Percentiles rank a stretch among this genome's conserved stretches.
Evolutionary conservation across 345 rosid genomes (phyloP).

Genomic region (Nephelium lappaceum): DNA sequence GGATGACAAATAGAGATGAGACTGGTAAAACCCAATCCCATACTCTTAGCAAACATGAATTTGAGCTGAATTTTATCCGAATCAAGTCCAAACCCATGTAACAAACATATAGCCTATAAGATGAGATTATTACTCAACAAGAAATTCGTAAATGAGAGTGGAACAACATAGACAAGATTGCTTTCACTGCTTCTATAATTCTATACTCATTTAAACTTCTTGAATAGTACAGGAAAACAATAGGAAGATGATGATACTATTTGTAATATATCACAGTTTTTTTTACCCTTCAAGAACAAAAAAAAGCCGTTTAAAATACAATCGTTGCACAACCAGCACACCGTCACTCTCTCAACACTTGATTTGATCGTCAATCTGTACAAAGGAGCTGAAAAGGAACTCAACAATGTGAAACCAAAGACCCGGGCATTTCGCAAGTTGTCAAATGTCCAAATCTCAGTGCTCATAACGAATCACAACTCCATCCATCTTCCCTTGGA

Average conservation of each 20-base stretch:
- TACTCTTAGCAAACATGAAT: too few relatives aligned
- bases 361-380: conserved; percentile 24
- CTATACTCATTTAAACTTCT: not conserved
- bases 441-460: conserved; percentile 4
- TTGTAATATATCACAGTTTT: not conserved
- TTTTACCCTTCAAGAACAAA: not conserved
- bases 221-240: not conserved
- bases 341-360: conserved; percentile 27
- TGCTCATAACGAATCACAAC: conserved; percentile 2
- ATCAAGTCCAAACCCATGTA: too few relatives aligned
- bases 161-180: not conserved
- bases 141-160: too few relatives aligned
- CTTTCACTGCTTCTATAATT: not conserved
- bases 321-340: conserved; percentile 25
- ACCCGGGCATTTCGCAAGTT: not conserved
- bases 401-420: conserved; percentile 9
- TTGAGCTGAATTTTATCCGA: too few relatives aligned
- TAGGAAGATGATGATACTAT: not conserved
- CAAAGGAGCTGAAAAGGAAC: conserved; percentile 21
- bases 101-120: too few relatives aligned
- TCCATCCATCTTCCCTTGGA: conserved; percentile 3
- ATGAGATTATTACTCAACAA: too few relatives aligned
- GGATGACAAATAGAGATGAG: too few relatives aligned
- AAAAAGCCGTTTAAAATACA: conserved; percentile 11
- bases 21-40: too few relatives aligned